These are phyloP conservation scores for Xylona heveae DNA, from an alignment of 495 filamentous ascomycete species.

Conservation along the genomic window DNA sequence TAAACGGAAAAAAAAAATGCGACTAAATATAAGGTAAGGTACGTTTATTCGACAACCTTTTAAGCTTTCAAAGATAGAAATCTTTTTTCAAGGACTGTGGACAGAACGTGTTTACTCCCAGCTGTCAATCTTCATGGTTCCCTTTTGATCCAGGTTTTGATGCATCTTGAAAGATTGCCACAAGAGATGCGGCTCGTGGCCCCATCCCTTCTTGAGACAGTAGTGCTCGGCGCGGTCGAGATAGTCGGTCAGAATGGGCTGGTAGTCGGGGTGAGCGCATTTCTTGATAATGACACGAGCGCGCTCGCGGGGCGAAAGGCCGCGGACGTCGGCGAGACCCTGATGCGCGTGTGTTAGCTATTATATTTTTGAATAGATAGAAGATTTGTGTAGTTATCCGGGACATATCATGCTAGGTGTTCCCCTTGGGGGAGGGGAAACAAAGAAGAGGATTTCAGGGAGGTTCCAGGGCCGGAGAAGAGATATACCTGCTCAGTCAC, in stretches of 20 bases:
- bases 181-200: conserved; percentile 73
- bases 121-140: conserved; percentile 58
- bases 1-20: too few species aligned
- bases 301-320: conserved; percentile 58
- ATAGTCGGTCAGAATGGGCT: conserved; percentile 64
- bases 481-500: conserved; percentile 49
- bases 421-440: too few species aligned
- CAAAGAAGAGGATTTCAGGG: too few species aligned
- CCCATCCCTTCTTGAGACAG: conserved; percentile 73
- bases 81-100: too few species aligned
- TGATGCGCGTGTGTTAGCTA: too few species aligned
- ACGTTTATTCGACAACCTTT: too few species aligned
- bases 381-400: too few species aligned
- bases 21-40: too few species aligned
- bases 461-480: background rate
- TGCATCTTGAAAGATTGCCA: conserved; percentile 82
- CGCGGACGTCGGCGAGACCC: conserved; percentile 72
- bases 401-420: too few species aligned
- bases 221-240: conserved; percentile 74
- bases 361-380: too few species aligned
- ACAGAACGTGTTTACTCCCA: too few species aligned
- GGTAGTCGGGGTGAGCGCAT: conserved; percentile 73
- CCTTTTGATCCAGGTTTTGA: conserved; percentile 54
- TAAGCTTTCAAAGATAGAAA: too few species aligned
- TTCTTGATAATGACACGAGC: conserved; percentile 74